Evolutionary conservation across 176 grass and related monocot species (phyloP), one percentile per base, ranked within the genome.

Genomic region (Tuctoria greenei): DNA sequence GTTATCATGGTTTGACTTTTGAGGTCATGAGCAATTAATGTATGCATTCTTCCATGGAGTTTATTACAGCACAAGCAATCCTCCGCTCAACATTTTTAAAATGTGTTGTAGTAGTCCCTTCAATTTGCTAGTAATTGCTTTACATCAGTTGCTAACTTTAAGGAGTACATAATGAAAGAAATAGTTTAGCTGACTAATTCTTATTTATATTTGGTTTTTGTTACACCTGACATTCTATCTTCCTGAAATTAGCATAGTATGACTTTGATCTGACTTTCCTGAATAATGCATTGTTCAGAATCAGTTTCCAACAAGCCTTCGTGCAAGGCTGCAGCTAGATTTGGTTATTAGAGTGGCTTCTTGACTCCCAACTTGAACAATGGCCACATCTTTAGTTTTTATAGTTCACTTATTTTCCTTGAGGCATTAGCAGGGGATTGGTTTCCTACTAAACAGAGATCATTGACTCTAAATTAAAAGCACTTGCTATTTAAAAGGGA

Each of bases 1-100:
- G 28, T 57, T 74, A 84, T 26, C 23, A 0, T 15, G 12, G 64
- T 84, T 88, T 84, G 86, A 84, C 75, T 80, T 79, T 58, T 12
- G 21, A 40, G 51, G 79, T 69, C 28, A 54, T 44, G 56, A 17
- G 21, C 44, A 41, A 17, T 35, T 43, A 37, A 17, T 16, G 21
- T 79, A 56, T 38, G 78, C 13, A 7, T 55, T 23, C 26, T 52
- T 61, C n/a, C 24, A 7, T 64, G 10, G 43, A 75, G 38, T 84
- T 84, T 70, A 34, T 75, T 71, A 8, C 46, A 76, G 47, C 13
- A 57, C 46, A 80, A 84, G 25, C 76, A 75, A 84, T 10, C 61
- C 54, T 69, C 45, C 37, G 15, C 44, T 69, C 74, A 23, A 59
- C 24, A 14, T 39, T 61, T 61, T 0, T 27, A 73, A 65, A 27